phyloP scores from a whole-genome alignment of 495 filamentous ascomycete species.

The Cercophora sp. region DNA sequence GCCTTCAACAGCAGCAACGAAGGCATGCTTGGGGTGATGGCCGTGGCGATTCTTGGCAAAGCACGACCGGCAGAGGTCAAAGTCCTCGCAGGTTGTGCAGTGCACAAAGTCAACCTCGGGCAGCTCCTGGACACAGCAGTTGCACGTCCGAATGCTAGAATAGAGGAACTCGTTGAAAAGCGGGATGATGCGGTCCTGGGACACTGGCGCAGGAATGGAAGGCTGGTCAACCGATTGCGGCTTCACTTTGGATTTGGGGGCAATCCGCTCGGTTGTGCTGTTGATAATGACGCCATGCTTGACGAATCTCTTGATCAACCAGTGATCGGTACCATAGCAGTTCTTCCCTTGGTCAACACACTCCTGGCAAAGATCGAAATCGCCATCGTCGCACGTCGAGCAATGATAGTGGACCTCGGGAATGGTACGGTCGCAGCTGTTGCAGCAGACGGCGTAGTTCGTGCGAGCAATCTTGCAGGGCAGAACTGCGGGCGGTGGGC shows the following conservation, averaged over 20 bases:
- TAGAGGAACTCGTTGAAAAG: constrained; percentile 22
- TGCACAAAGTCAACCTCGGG: constrained; percentile 76
- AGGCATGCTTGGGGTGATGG: constrained; percentile 86
- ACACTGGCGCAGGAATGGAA: background rate
- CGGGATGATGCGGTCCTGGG: constrained; percentile 19
- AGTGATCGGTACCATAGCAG: constrained; percentile 76
- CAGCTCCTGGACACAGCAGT: constrained; percentile 78
- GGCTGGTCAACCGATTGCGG: constrained; percentile 8
- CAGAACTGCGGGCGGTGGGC: background rate
- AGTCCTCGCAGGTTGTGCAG: constrained; percentile 83
- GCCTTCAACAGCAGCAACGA: constrained; percentile 59
- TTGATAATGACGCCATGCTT: constrained; percentile 72
- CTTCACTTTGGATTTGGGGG: constrained; percentile 50
- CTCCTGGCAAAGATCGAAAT: constrained; percentile 85
- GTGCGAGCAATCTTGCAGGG: constrained; percentile 10
- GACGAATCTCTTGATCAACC: constrained; percentile 88
- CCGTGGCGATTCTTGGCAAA: constrained; percentile 75
- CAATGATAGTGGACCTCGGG: constrained; percentile 88
- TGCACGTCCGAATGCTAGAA: constrained; percentile 72
- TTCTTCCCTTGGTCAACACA: constrained; percentile 73
- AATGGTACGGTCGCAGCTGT: constrained; percentile 76
- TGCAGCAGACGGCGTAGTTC: constrained; percentile 78
- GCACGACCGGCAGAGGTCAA: constrained; percentile 83
- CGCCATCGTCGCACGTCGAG: constrained; percentile 84
- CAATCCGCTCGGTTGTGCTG: constrained; percentile 77